Conservation (phyloP, 148 eudicot genomes). For the Simmondsia chinensis region DNA sequence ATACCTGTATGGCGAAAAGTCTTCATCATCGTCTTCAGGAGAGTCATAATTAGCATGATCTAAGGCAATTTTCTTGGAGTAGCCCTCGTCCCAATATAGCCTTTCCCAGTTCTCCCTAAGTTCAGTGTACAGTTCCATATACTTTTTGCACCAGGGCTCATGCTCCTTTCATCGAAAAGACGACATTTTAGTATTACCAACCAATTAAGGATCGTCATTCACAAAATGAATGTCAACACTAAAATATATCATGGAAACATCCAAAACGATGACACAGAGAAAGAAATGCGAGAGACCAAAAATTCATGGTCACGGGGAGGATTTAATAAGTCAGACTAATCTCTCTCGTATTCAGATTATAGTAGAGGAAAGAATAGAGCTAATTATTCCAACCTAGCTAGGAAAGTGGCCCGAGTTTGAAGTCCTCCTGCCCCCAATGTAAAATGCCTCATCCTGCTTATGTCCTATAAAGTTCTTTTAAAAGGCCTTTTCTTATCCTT, state of each 20-base stretch:
- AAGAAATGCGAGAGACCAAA: background rate
- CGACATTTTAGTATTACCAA: conserved; percentile 1
- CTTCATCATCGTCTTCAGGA: conserved; percentile 89
- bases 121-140: conserved; percentile 92
- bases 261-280: background rate
- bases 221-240: background rate
- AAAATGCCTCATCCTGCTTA: background rate
- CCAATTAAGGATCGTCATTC: background rate
- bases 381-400: no score
- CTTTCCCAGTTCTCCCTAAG: conserved; percentile 98
- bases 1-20: conserved; percentile 90
- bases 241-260: background rate
- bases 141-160: conserved; percentile 88
- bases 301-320: no score
- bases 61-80: conserved; percentile 81
- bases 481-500: no score
- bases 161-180: conserved; percentile 50
- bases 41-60: conserved; percentile 97
- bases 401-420: no score
- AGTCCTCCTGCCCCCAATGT: background rate
- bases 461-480: no score
- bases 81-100: conserved; percentile 93
- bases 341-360: no score
- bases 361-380: no score
- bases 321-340: no score